Evolutionary conservation across 306 rosid genomes (phyloP).

Genomic region (Malus asiatica): DNA sequence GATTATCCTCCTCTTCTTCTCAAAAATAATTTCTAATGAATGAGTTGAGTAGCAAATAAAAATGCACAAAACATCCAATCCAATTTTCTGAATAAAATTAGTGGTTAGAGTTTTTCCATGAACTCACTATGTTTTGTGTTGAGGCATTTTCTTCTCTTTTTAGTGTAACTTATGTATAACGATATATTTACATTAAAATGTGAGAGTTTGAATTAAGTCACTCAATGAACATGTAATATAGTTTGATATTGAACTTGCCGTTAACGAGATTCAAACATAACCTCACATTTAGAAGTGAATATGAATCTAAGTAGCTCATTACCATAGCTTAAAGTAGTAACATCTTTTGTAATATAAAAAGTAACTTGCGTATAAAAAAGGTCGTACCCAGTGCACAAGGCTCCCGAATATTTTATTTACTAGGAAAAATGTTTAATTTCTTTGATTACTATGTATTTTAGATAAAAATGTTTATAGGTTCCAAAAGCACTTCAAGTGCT

Average conservation of each 20-base stretch:
- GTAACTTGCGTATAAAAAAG: too few relatives aligned
- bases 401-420: background rate
- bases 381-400: too few relatives aligned
- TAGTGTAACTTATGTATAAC: too few relatives aligned
- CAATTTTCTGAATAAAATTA: background rate
- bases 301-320: too few relatives aligned
- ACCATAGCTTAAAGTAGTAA: too few relatives aligned
- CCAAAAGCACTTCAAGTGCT: too few relatives aligned
- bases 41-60: background rate
- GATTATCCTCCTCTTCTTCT: background rate
- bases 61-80: background rate
- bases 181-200: background rate
- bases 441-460: too few relatives aligned
- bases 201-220: background rate
- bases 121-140: too few relatives aligned
- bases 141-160: too few relatives aligned
- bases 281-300: background rate
- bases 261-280: background rate
- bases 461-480: too few relatives aligned
- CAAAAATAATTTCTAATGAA: background rate
- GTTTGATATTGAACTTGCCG: background rate
- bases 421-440: background rate
- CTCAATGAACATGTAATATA: background rate
- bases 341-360: background rate
- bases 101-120: background rate